Conservation (phyloP, 78 protist species). For the Chrysochromulina parva region DNA sequence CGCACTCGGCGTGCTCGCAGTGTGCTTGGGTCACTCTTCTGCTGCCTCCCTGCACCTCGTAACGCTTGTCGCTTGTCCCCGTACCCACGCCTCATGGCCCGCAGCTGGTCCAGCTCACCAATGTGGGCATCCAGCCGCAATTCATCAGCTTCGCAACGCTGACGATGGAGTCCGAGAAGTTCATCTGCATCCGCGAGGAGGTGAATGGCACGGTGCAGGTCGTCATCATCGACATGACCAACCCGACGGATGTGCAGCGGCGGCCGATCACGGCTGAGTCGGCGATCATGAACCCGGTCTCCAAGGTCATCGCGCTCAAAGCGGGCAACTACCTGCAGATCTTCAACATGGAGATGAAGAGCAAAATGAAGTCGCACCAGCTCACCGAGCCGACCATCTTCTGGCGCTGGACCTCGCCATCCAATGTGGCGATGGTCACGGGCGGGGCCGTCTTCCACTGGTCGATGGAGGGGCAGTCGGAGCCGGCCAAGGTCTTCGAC, state of each 20-base stretch:
- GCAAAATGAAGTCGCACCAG: conserved; percentile 77
- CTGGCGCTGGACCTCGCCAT: conserved; percentile 94
- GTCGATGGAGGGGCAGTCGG: conserved; percentile 84
- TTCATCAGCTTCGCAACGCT: conserved; percentile 81
- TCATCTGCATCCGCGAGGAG: conserved; percentile 90
- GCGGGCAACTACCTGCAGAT: conserved; percentile 89
- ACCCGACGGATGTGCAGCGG: conserved; percentile 69
- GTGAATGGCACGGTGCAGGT: conserved; percentile 66
- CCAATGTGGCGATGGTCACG: conserved; percentile 93
- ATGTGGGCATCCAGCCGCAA: conserved; percentile 53
- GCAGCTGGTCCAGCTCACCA: not conserved
- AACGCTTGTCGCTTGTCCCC: too few relatives aligned
- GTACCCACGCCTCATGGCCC: too few relatives aligned
- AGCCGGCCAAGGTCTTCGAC: conserved; percentile 91
- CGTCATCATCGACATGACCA: conserved; percentile 79
- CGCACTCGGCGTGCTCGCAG: too few relatives aligned
- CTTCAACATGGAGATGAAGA: conserved; percentile 89
- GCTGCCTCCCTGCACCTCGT: too few relatives aligned
- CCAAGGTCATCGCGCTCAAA: conserved; percentile 91
- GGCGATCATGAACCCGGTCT: conserved; percentile 95
- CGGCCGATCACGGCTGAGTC: conserved; percentile 90
- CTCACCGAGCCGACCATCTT: conserved; percentile 84
- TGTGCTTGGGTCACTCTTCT: too few relatives aligned
- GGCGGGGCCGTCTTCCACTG: conserved; percentile 96
- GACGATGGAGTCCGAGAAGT: conserved; percentile 94